phyloP scores from a whole-genome alignment of 768 basidiomycete species.

The Russula compacta region DNA sequence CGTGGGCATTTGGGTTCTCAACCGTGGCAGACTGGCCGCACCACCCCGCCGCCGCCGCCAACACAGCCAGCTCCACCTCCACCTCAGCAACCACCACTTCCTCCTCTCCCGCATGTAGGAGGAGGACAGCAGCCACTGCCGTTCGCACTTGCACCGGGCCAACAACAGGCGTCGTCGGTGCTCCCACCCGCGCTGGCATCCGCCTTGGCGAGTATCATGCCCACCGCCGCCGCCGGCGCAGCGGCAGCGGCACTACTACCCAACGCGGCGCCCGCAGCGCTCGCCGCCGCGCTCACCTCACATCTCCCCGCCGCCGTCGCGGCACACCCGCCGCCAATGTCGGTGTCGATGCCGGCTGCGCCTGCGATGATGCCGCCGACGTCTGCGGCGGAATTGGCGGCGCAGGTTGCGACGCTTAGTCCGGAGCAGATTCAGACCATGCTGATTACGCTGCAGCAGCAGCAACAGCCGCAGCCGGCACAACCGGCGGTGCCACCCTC shows the following conservation, averaged over 20 bases:
- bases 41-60: conserved; percentile 4
- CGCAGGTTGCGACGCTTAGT: conserved; percentile 64
- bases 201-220: conserved; percentile 14
- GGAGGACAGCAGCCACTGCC: background rate
- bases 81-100: background rate
- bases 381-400: conserved; percentile 47
- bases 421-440: conserved; percentile 69
- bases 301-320: conserved; percentile 10
- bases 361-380: conserved; percentile 17
- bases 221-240: background rate
- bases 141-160: background rate
- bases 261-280: conserved; percentile 4
- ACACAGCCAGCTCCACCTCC: background rate
- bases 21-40: conserved; percentile 63
- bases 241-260: background rate
- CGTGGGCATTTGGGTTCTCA: conserved; percentile 78
- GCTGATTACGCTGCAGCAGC: conserved; percentile 43
- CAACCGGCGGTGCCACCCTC: background rate
- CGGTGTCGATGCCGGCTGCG: conserved; percentile 25
- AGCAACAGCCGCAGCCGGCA: background rate
- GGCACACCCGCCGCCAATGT: conserved; percentile 21
- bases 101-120: background rate
- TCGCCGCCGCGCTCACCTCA: conserved; percentile 17
- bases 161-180: background rate
- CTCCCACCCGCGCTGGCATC: conserved; percentile 14